phyloP scores from a whole-genome alignment of 345 rosid genomes.

The Cardiospermum halicacabum region DNA sequence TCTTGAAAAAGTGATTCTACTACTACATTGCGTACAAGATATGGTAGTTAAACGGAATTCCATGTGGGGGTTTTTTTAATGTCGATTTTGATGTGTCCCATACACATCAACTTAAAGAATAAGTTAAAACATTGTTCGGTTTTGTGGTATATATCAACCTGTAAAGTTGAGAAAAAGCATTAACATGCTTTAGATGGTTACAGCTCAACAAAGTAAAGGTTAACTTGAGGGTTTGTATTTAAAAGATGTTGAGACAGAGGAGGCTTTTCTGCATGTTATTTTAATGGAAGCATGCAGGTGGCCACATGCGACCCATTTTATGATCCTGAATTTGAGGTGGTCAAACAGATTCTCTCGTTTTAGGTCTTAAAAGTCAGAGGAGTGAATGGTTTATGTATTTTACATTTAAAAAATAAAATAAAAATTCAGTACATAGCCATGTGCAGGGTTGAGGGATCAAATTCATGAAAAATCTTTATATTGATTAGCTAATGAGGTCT shows the following conservation, averaged over 20 bases:
- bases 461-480: no score
- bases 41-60: background rate
- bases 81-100: no score
- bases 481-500: background rate
- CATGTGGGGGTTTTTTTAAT: constrained; percentile 1
- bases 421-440: no score
- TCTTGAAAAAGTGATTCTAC: background rate
- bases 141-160: background rate
- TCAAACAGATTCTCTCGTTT: constrained; percentile 9
- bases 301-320: constrained; percentile 30
- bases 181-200: constrained; percentile 4
- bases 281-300: constrained; percentile 11
- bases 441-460: constrained; percentile 14
- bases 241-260: background rate
- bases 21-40: constrained; percentile 4
- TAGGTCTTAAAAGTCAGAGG: constrained; percentile 8
- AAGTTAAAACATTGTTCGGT: no score
- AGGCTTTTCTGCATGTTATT: background rate
- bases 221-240: background rate
- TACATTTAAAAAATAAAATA: no score
- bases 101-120: no score
- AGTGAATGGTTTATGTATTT: background rate
- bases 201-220: constrained; percentile 16
- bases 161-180: constrained; percentile 3
- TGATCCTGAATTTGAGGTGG: constrained; percentile 36